Evolutionary conservation across 495 filamentous ascomycete species (phyloP), one percentile per base, ranked within the genome.

Genomic region (Trichodelitschia bisporula): DNA sequence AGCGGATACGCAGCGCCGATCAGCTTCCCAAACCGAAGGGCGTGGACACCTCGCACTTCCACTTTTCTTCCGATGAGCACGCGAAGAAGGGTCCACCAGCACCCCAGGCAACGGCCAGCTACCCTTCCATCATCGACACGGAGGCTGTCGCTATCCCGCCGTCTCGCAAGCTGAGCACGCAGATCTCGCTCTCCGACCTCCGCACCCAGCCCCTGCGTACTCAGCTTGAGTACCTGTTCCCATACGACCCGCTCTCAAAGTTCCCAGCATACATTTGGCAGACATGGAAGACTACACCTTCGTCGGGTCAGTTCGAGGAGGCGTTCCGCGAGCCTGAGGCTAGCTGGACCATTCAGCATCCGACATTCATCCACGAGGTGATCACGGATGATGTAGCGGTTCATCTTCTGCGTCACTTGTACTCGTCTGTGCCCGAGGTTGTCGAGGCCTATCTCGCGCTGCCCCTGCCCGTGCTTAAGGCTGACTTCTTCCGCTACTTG

Each of bases 181-280:
- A 55, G 32, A 44, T 54, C 19, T 35, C 44, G 12, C 33, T 54
- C 26, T 39, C 39, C 6, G 47, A 54, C 15, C 31, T 55, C 26
- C 36, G 36, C 28, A 40, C 39, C 24, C 32, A 40, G 41, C 66
- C 77, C 8, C 54, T 95, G 12, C 63, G 69, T 44, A 76, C 91
- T 18, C 80, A 82, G 43, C 61, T 97, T 30, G 75, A 68, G 21
- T 91, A 89, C 56, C 75, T 89, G 42, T 97, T 84, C 46, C 80
- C 83, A 9, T 97, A 95, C 55, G 72, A 89, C 40, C 62, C 82
- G 28, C 69, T 78, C 38, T 48, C 57, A 34, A 83, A 78, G 48
- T 97, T 97, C 50, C 86, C 86, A 0, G 83, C 80, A 17, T 97
- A 90, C 52, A 89, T 97, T 36, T 97, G 86, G 86, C 86, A 97